Evolutionary conservation across 23 red algal species (phyloP).

Genomic region (Chondrus crispus): DNA sequence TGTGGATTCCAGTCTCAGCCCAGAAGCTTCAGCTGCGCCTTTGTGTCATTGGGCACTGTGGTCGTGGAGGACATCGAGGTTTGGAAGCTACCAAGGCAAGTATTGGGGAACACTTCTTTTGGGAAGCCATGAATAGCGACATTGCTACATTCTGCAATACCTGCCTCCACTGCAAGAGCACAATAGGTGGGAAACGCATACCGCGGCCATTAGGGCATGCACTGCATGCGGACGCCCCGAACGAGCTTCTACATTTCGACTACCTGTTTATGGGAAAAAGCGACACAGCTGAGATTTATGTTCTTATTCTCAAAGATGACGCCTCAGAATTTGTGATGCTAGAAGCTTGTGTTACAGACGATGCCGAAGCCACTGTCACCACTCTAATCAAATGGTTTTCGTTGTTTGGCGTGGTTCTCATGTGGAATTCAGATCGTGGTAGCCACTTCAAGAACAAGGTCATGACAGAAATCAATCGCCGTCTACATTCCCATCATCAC

Average conservation of each 20-base stretch:
- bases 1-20: not conserved
- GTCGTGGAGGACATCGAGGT: not conserved
- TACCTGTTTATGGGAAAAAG: not conserved
- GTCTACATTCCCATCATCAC: not conserved
- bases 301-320: constrained; percentile 20
- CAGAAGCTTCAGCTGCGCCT: not conserved
- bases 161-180: not conserved
- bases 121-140: not conserved
- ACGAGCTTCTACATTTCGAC: constrained; percentile 15
- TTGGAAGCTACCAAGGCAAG: not conserved
- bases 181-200: not conserved
- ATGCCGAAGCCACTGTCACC: not conserved
- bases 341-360: not conserved
- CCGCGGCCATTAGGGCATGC: not conserved
- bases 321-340: not conserved
- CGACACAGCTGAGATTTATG: not conserved
- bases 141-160: not conserved
- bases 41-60: not conserved
- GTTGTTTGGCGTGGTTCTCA: not conserved
- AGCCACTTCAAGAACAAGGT: constrained; percentile 17
- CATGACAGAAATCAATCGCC: not conserved
- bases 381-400: not conserved
- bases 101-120: not conserved
- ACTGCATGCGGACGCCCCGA: not conserved
- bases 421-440: not conserved